These are phyloP conservation scores for Jatropha podagrica DNA, from an alignment of 441 rosid species.

Conservation along the genomic window DNA sequence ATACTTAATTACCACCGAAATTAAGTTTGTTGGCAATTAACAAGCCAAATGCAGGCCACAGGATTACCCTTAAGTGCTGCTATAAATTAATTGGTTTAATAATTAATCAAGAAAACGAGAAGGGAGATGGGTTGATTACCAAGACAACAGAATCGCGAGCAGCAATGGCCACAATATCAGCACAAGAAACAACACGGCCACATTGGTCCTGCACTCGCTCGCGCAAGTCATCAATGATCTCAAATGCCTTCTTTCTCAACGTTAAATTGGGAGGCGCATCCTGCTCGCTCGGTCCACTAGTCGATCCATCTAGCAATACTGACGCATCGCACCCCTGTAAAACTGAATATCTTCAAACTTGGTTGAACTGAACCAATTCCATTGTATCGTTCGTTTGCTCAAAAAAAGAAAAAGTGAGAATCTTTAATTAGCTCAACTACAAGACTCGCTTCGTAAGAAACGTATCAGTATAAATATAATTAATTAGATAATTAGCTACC, in stretches of 20 bases:
- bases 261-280: slow-evolving; percentile 53
- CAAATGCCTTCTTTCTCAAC: slow-evolving; percentile 51
- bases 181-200: slow-evolving; percentile 73
- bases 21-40: too few relatives aligned
- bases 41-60: too few relatives aligned
- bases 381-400: too few relatives aligned
- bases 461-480: too few relatives aligned
- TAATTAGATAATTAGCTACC: slow-evolving; percentile 28
- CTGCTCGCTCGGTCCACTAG: slow-evolving; percentile 68
- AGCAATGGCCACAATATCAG: slow-evolving; percentile 70
- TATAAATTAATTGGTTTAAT: too few relatives aligned
- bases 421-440: too few relatives aligned
- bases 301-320: slow-evolving; percentile 69
- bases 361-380: too few relatives aligned
- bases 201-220: slow-evolving; percentile 46
- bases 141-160: slow-evolving; percentile 75
- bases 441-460: too few relatives aligned
- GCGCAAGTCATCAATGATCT: slow-evolving; percentile 57
- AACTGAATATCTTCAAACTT: too few relatives aligned
- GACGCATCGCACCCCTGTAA: slow-evolving; percentile 77
- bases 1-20: too few relatives aligned
- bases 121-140: slow-evolving; percentile 30
- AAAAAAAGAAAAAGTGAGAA: too few relatives aligned
- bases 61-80: too few relatives aligned
- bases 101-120: neutral